Evolutionary conservation across 73 alveolate species (phyloP), one percentile per base, ranked within the genome.

Genomic region (Stentor roeselii): DNA sequence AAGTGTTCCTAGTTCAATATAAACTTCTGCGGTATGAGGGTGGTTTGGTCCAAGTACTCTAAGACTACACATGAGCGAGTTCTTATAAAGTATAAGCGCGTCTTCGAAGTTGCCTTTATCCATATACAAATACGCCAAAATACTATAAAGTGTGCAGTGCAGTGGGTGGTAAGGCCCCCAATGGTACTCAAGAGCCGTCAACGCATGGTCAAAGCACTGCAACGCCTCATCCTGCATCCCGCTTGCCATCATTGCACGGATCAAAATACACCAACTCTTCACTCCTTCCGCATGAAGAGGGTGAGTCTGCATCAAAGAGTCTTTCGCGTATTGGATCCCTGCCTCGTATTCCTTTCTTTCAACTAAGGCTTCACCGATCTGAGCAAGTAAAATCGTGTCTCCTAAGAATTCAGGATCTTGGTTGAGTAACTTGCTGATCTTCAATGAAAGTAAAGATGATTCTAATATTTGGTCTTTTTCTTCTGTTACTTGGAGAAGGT

Each of bases 81-180:
- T 77, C 37, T 86, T 42, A 60, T 92, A 92, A 2, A 91, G 90
- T 42, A 88, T 82, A 6, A 76, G 41, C 0, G 97, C 95, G 37
- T 92, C 91, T 59, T 92, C 94, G 3, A 78, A 59, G n/a, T 87
- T 86, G 21, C 75, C 84, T 60, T 83, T 82, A 39, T 87, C 67
- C 38, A 90, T 90, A 32, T 88, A 60, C 61, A 92, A 76, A 76
- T 78, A 76, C 31, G 95, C 97, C 90, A 92, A 86, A 2, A 92
- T 87, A 30, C 92, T 87, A 50, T 86, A 92, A 11, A 92, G 84
- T 2, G 91, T 90, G 30, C 93, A 76, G 75, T 90, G 95, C 0
- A 92, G 86, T 2, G 97, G 97, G 75, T 92, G 97, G 82, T 76
- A 75, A 31, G 83, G 85, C 36, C 97, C 97, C 92, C 94, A 90